Evolutionary conservation across 1,139 yeast species (phyloP).

Genomic region (Geotrichum citri-aurantii): DNA sequence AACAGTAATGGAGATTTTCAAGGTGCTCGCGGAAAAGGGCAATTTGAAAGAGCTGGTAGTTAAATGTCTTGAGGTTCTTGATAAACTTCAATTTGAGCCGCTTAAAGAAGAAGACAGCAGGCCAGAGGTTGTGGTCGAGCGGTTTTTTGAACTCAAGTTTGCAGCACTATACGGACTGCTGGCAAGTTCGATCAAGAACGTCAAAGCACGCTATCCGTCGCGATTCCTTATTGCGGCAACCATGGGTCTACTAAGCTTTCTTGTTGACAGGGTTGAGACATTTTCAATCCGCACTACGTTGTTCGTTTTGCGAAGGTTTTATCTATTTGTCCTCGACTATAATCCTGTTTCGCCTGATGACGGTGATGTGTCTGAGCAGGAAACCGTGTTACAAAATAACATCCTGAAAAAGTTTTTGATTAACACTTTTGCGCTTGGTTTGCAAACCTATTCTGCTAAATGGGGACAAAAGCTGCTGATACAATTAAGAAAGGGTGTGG

Average conservation of each 20-base stretch:
- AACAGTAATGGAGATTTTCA: constrained; percentile 47
- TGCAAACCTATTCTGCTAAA: constrained; percentile 31
- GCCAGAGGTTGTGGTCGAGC: constrained; percentile 27
- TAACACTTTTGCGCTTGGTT: constrained; percentile 42
- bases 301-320: constrained; percentile 56
- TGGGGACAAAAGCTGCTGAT: constrained; percentile 33
- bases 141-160: constrained; percentile 50
- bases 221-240: constrained; percentile 65
- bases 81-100: constrained; percentile 34
- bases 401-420: constrained; percentile 43
- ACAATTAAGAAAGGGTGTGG: constrained; percentile 30
- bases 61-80: constrained; percentile 58
- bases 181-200: constrained; percentile 46
- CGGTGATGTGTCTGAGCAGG: constrained; percentile 35
- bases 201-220: constrained; percentile 69
- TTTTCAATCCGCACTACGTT: constrained; percentile 35
- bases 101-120: constrained; percentile 1
- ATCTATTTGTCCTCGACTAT: constrained; percentile 63
- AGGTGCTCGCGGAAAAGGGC: constrained; percentile 56
- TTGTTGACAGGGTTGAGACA: constrained; percentile 40
- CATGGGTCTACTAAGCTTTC: constrained; percentile 48
- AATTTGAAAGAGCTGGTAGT: constrained; percentile 75
- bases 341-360: constrained; percentile 39
- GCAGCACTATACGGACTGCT: constrained; percentile 61
- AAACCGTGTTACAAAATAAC: constrained; percentile 36